Base-by-base conservation (phyloP, 352 stramenopile species). In the Phytophthora crassamura region DNA sequence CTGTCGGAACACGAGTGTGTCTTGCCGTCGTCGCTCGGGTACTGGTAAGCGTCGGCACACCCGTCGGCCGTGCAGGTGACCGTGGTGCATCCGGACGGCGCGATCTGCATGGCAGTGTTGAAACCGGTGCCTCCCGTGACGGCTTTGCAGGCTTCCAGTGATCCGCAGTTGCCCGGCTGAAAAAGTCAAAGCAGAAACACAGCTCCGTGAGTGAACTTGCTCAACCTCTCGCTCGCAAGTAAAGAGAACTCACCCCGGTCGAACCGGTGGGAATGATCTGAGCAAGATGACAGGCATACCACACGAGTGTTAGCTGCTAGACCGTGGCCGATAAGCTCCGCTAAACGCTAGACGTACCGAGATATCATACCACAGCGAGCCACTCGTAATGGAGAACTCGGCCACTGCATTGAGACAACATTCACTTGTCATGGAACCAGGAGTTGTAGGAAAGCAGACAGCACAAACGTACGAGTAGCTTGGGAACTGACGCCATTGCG, bases 31-130 rank as follows among this genome's bases (percentile, higher is more conserved):
- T 86, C 82, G 16, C 39, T 71, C 0, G 83, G 83, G 51, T 72
- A 89, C 47, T 85, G 67, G 54, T 90, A 90, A 20, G 80, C 82
- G 33, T 87, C 80, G 15, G 59, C 28, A 48, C 80, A 89, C 34
- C 80, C 71, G 36, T 82, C 59, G 5, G 33, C 47, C 16, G 64
- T 59, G 15, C 82, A 88, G n/a, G 64, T 71, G 33, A 91, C 45
- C 33, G 62, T 64, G 36, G 64, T 42, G 57, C 82, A 91, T 22
- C 68, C 70, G 7, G 58, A 67, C 8, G 81, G 78, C 3, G 45
- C 51, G 62, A 90, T 84, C 22, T 75, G 68, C 57, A 90, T 76
- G 6, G 78, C 59, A 7, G 77, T 74, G 59, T 90, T 90, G 71
- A 78, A 90, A 35, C 81, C 78, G 25, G 50, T 61, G 34, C 77